Conservation (phyloP, 306 rosid genomes). For the Cicer arietinum region DNA sequence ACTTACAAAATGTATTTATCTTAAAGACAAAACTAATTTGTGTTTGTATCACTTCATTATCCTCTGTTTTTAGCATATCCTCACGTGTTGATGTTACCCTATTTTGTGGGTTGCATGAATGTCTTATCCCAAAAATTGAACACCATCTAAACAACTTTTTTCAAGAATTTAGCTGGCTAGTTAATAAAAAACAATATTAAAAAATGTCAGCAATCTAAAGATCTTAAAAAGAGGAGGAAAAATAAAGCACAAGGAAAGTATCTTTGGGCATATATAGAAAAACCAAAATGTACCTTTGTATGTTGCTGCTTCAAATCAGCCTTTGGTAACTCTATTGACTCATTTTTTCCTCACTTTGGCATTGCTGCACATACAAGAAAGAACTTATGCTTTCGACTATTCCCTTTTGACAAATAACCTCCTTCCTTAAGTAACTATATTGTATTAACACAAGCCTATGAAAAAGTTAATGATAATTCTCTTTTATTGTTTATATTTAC, state of each 20-base stretch:
- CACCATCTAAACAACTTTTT: conserved; percentile 4
- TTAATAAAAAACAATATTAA: not conserved
- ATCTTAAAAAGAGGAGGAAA: conserved; percentile 39
- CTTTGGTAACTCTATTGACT: conserved; percentile 2
- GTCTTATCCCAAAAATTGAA: conserved; percentile 22
- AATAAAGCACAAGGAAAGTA: conserved; percentile 54
- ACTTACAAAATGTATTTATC: conserved; percentile 9
- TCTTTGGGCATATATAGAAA: conserved; percentile 42
- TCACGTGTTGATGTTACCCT: conserved; percentile 20
- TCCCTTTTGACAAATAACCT: conserved; percentile 39
- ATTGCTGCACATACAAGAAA: conserved; percentile 68
- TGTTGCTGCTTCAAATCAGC: conserved; percentile 43
- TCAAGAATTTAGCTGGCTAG: conserved; percentile 26
- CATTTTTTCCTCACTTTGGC: conserved; percentile 48
- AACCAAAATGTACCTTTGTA: conserved; percentile 44
- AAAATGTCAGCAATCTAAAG: conserved; percentile 7
- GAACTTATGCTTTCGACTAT: conserved; percentile 49
- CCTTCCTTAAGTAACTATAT: conserved; percentile 28
- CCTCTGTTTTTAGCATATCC: conserved; percentile 33
- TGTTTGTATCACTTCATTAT: conserved; percentile 1
- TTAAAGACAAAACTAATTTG: conserved; percentile 9
- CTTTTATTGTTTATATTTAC: too few relatives aligned
- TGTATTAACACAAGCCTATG: conserved; percentile 20
- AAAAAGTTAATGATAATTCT: not conserved
- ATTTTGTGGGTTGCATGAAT: conserved; percentile 37